Base-by-base conservation (phyloP, 129 eudicot genomes). In the Helianthus tuberosus region DNA sequence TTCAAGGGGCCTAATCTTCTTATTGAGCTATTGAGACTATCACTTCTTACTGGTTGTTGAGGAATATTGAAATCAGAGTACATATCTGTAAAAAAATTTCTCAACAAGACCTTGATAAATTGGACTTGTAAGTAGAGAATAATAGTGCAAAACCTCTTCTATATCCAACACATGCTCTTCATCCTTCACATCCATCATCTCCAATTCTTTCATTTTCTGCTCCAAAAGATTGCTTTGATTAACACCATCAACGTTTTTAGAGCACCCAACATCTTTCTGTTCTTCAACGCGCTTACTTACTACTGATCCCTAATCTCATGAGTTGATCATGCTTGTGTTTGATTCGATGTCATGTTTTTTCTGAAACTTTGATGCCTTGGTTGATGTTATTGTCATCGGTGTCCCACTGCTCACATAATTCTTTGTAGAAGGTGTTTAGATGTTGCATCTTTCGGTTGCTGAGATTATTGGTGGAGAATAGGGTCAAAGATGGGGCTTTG, bases 31-130 rank as follows among this genome's bases (percentile, higher is more conserved):
- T 73, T 80, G 59, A 68, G 50, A 52, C 87, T 80, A 49, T 54
- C 65, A 55, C 71, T 71, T 70, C 73, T 83, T 25, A 72, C 67
- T 0, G 89, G 84, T 41, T 88, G 93, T 55, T 83, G 76, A 2
- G 86, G 89, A 38, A 81, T 61, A 38, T 50, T 62, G 84, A 77
- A 88, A 27, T 94, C 97, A 3, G 89, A 60, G 64, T 90, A 83
- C 97, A 90, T 94, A 71, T 90, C 98, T 84, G 85, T 88, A 81
- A 90, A 90, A 76, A n/a, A 94, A 94, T 10, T 85, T 88, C 80
- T 94, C 86, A 11, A 94, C 93, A 23, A 94, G 89, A 50, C 84
- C 98, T n/a, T 75, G 82, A 68, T 94, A 90, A 72, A 78, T 88
- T 5, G 98, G 98, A 72, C 93, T 76, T 38, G 81, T 94, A n/a